A percentile compares a stretch with the other conserved stretches of the same genome.
Evolutionary conservation across 1,284 basidiomycete species (phyloP).

Genomic region (Irpex rosettiformis): DNA sequence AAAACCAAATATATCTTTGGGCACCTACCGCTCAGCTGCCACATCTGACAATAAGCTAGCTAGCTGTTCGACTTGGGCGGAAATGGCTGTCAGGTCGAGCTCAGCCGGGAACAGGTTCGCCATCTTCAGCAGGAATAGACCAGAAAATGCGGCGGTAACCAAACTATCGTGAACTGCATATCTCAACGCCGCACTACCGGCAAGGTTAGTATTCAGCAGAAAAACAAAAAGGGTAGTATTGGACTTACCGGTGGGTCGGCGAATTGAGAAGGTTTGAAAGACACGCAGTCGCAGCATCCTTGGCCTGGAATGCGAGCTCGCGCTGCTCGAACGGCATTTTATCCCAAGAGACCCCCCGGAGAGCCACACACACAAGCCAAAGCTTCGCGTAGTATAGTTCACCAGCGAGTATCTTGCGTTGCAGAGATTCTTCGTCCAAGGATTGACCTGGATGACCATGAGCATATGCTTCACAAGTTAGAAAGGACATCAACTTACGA

Average conservation of each 20-base stretch:
- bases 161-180: constrained; percentile 93
- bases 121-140: constrained; percentile 90
- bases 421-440: constrained; percentile 80
- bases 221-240: constrained; percentile 1
- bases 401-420: constrained; percentile 82
- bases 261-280: constrained; percentile 78
- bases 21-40: constrained; percentile 70
- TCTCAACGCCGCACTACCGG: constrained; percentile 70
- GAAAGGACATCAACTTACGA: constrained; percentile 38
- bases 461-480: background rate
- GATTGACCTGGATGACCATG: constrained; percentile 48
- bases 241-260: constrained; percentile 64
- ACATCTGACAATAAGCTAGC: constrained; percentile 81
- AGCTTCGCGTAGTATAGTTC: constrained; percentile 90
- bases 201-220: no score
- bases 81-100: constrained; percentile 72
- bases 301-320: constrained; percentile 91
- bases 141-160: constrained; percentile 89
- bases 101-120: constrained; percentile 82
- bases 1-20: background rate
- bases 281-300: constrained; percentile 85
- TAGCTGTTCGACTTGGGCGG: constrained; percentile 78
- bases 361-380: constrained; percentile 90
- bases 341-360: constrained; percentile 90
- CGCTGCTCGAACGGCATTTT: constrained; percentile 93